A percentile compares a stretch with the other conserved stretches of the same genome.
These are phyloP conservation scores for Pseudogymnoascus sp. DNA, from an alignment of 2,329 filamentous ascomycete genomes.

Conservation along the genomic window DNA sequence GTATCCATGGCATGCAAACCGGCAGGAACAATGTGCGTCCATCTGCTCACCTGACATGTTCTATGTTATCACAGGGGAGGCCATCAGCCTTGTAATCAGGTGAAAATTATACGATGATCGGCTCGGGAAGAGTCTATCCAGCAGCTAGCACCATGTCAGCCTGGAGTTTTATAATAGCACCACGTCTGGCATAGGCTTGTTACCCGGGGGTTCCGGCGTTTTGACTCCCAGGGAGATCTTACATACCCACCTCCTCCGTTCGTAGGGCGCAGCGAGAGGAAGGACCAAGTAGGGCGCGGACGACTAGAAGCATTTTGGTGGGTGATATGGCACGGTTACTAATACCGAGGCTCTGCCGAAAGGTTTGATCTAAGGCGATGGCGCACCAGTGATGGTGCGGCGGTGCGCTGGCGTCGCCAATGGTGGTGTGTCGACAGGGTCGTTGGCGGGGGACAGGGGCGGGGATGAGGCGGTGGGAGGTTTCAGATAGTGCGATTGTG, in stretches of 20 bases:
- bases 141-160: background rate
- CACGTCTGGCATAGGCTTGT: background rate
- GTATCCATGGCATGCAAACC: background rate
- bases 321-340: background rate
- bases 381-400: background rate
- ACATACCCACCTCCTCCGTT: background rate
- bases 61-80: background rate
- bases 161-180: constrained; percentile 5
- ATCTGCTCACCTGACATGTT: background rate
- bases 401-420: background rate
- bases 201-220: background rate
- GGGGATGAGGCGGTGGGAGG: background rate
- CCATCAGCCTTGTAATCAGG: background rate
- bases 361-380: background rate
- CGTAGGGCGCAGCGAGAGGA: background rate
- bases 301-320: background rate
- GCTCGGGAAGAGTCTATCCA: constrained; percentile 1
- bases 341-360: constrained; percentile 3
- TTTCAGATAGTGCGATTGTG: background rate
- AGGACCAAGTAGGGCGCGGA: background rate
- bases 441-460: background rate
- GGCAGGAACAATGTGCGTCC: background rate
- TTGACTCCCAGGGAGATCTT: background rate
- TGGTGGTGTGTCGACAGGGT: background rate
- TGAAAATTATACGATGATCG: background rate